Base-by-base conservation (phyloP, 495 filamentous ascomycete species). In the Penicillium cinerascens region DNA sequence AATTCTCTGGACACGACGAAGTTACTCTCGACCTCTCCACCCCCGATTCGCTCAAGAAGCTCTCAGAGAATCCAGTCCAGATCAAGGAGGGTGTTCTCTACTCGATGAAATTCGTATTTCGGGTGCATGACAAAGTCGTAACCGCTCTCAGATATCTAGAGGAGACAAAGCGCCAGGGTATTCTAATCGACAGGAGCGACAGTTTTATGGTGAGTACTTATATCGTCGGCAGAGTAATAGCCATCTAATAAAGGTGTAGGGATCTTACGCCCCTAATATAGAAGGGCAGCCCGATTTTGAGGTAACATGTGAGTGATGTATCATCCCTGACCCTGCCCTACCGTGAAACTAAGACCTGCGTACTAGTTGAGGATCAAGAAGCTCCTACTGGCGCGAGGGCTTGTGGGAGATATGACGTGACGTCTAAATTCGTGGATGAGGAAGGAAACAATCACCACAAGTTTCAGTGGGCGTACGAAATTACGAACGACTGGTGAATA, bases 1-100 rank as follows among this genome's bases (percentile, higher is more conserved):
- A 33, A 13, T 13, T 33, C 4, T 8, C 11, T 1, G 43, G 43
- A 35, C 43, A 26, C 16, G 43, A 45, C 11, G 26, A 45, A 18
- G 35, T 45, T 26, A 35, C 16, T 11, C 43, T 45, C 7, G 43
- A 45, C 18, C 13, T 45, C 2, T 45, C 43, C 3, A 45, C 43
- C 16, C 43, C 43, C 17, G 43, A 45, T 6, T 45, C 43, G 26
- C 43, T 26, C 43, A 45, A 35, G 18, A 45, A 45, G 43, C 43
- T 45, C 35, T 45, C 43, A 26, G 43, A 45, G 7, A 4, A 45
- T 16, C 43, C 43, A 21, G 26, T 45, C 6, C 35, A 33, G 7
- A 33, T 45, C n/a, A 45, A 45, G 8, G 43, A 45, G 43, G 43
- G 43, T 29, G 26, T 22, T 6, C 18, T 8, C 43, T 45, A 45